Base-by-base conservation (phyloP, 495 filamentous ascomycete genomes). In the Aspergillus egyptiacus region DNA sequence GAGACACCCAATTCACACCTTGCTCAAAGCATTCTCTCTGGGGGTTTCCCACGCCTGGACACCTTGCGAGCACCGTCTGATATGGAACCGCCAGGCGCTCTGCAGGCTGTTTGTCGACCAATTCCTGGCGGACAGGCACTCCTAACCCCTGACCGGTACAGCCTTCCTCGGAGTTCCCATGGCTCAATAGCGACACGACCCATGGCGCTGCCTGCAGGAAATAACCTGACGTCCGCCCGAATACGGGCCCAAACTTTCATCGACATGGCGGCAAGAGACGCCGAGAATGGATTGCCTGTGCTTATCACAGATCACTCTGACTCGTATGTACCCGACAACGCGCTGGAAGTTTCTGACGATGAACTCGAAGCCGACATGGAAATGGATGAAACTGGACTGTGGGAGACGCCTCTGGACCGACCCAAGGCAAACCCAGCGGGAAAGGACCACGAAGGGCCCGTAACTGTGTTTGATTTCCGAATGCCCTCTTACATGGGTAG, bases 41-140 rank as follows among this genome's bases (percentile, higher is more conserved):
- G 68, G 9, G 85, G 84, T 4, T 91, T 96, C 57, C 90, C 90
- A 0, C 61, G 71, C 2, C 72, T 96, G 3, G 75, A 76, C 36
- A 69, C 68, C 2, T 63, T 96, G 11, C 81, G 89, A 34, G 79
- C 85, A 6, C 87, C 87, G 5, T 81, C 79, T 38, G 87, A 91
- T 56, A 78, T 85, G 27, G 79, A 90, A 17, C 72, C 72, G 20
- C 69, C 70, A 5, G 87, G 85, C 15, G 66, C 78, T 20, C 78
- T 91, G 27, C 87, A 91, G 54, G 70, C 71, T 0, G 76, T 88
- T 11, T 91, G 87, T 57, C 76, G 70, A 36, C 87, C 85, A 36
- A 69, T 74, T 18, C 60, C 67, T 17, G 66, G 68, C 18, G 71
- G 67, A 25, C 67, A 73, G 44, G 74, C 77, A 28, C 48, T 75